Percentiles rank a stretch among this genome's conserved stretches.
Conservation (phyloP, 805 yeast genomes). For the Pichia paraexigua region DNA sequence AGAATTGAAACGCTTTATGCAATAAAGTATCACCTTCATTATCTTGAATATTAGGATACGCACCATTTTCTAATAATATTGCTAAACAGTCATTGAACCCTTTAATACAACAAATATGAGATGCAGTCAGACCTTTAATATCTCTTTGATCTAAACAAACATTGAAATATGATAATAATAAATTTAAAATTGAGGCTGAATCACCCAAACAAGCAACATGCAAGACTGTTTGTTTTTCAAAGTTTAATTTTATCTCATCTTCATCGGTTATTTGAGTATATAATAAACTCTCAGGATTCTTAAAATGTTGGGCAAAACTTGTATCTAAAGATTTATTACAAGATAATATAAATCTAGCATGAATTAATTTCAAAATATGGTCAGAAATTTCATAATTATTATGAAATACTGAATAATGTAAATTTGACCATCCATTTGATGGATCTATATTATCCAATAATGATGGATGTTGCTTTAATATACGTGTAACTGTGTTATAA, state of each 20-base stretch:
- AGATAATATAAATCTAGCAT: slow-evolving; percentile 7
- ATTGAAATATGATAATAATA: slow-evolving; percentile 56
- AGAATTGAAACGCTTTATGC: slow-evolving; percentile 73
- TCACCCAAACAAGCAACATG: slow-evolving; percentile 57
- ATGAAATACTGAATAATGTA: slow-evolving; percentile 72
- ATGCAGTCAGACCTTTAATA: slow-evolving; percentile 46
- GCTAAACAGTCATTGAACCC: slow-evolving; percentile 59
- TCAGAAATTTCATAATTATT: slow-evolving; percentile 57
- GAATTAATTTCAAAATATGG: slow-evolving; percentile 16
- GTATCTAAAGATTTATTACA: not conserved
- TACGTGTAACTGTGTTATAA: slow-evolving; percentile 51
- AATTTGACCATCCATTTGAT: slow-evolving; percentile 69
- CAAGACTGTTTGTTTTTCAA: slow-evolving; percentile 53
- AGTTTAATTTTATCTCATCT: slow-evolving; percentile 37
- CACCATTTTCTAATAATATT: slow-evolving; percentile 64
- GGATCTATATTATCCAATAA: slow-evolving; percentile 64
- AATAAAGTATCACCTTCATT: slow-evolving; percentile 72
- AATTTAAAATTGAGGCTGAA: slow-evolving; percentile 59
- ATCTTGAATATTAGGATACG: slow-evolving; percentile 67
- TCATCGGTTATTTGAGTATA: slow-evolving; percentile 26
- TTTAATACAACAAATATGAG: slow-evolving; percentile 57
- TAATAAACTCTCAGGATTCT: slow-evolving; percentile 2
- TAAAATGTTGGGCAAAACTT: not conserved
- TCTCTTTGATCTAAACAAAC: slow-evolving; percentile 41
- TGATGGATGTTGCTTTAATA: slow-evolving; percentile 62